These are phyloP conservation scores for Conringia planisiliqua DNA, from an alignment of 345 rosid species.

Conservation along the genomic window DNA sequence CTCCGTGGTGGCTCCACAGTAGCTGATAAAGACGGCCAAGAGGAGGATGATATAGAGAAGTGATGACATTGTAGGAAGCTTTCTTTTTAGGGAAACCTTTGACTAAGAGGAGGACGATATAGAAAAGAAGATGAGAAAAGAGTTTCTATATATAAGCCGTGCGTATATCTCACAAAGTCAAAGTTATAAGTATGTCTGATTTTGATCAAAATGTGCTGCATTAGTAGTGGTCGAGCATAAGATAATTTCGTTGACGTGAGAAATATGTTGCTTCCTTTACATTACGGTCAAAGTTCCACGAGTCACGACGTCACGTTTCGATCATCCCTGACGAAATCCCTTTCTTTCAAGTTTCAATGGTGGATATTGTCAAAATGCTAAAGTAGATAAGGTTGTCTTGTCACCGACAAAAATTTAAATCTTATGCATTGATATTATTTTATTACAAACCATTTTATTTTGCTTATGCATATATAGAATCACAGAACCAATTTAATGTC, in stretches of 20 bases:
- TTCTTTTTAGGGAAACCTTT: slow-evolving; percentile 12
- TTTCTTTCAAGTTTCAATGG: neutral
- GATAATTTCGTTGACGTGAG: neutral
- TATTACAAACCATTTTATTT: no score
- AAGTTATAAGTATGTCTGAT: neutral
- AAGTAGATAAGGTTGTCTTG: neutral
- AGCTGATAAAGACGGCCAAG: slow-evolving; percentile 8
- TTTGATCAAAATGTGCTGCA: slow-evolving; percentile 10
- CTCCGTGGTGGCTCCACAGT: slow-evolving; percentile 12
- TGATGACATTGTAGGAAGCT: slow-evolving; percentile 13
- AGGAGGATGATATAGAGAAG: neutral
- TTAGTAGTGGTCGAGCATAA: neutral
- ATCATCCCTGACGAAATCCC: slow-evolving; percentile 23
- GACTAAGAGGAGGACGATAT: neutral
- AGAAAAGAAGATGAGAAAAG: neutral
- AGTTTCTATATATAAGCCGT: slow-evolving; percentile 11
- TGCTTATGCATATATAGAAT: no score
- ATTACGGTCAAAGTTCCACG: slow-evolving; percentile 15
- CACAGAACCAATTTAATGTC: no score
- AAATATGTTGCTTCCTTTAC: neutral
- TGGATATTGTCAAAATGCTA: neutral
- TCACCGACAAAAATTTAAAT: neutral
- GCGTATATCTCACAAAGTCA: neutral
- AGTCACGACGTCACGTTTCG: slow-evolving; percentile 2
- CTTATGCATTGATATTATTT: no score